A percentile compares a stretch with the other conserved stretches of the same genome.
These are phyloP conservation scores for Apophysomyces sp. DNA, from an alignment of 371 early-diverging fungal genomes.

Conservation along the genomic window DNA sequence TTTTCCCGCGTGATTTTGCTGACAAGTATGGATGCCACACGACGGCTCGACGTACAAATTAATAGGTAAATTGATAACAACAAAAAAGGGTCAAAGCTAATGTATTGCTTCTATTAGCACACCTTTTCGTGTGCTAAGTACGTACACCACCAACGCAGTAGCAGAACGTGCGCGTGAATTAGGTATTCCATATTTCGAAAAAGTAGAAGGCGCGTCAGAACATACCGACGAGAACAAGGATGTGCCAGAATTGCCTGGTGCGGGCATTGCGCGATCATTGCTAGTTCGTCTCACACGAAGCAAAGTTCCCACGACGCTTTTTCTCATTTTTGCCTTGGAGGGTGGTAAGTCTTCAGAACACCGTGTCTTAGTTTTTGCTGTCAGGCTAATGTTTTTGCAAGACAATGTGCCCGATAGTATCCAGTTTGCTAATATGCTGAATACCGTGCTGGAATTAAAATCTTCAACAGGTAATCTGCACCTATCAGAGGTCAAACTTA, in stretches of 20 bases:
- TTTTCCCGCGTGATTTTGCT: constrained; percentile 61
- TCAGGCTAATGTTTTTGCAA: background rate
- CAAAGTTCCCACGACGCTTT: constrained; percentile 39
- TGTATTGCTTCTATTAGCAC: constrained; percentile 5
- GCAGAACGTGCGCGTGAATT: constrained; percentile 12
- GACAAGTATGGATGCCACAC: constrained; percentile 70
- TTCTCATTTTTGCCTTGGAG: constrained; percentile 72
- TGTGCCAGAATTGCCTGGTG: constrained; percentile 46
- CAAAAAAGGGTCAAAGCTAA: background rate
- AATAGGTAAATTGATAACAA: constrained; percentile 27
- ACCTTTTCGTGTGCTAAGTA: constrained; percentile 28
- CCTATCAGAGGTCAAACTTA: background rate
- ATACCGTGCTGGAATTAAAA: constrained; percentile 43
- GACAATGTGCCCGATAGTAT: constrained; percentile 76
- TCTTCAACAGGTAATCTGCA: constrained; percentile 17
- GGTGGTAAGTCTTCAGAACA: constrained; percentile 44
- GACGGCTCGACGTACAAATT: constrained; percentile 65
- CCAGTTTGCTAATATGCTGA: constrained; percentile 55
- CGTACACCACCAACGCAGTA: constrained; percentile 6
- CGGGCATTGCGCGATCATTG: constrained; percentile 52
- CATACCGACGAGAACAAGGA: constrained; percentile 4
- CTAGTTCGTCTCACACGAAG: constrained; percentile 33
- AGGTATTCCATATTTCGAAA: constrained; percentile 38
- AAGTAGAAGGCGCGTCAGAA: constrained; percentile 13
- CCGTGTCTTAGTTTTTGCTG: background rate